Conservation (phyloP, 805 yeast genomes). For the Blastobotrys americana region DNA sequence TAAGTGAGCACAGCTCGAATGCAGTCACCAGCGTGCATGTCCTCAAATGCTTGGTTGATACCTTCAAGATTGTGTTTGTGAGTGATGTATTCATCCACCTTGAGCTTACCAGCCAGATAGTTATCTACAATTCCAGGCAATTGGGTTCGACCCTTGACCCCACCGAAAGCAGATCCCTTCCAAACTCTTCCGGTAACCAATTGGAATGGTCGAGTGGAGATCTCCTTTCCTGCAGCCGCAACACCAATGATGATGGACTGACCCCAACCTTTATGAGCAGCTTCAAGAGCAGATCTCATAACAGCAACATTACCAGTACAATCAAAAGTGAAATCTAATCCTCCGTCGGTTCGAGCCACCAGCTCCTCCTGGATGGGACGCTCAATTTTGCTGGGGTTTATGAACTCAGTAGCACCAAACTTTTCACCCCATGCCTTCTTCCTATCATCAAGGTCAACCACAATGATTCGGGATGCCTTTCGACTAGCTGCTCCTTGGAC, state of each 20-base stretch:
- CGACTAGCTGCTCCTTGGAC: conserved; percentile 88
- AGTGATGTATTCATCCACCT: conserved; percentile 92
- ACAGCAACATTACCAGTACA: conserved; percentile 95
- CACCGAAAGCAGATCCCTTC: conserved; percentile 99
- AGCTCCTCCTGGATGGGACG: conserved; percentile 73
- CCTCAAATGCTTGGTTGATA: conserved; percentile 87
- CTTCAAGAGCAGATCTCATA: conserved; percentile 94
- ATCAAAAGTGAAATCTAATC: conserved; percentile 92
- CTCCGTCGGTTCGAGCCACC: conserved; percentile 91
- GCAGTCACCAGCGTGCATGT: conserved; percentile 90
- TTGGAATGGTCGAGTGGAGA: conserved; percentile 96
- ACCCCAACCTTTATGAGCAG: conserved; percentile 99
- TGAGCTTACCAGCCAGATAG: conserved; percentile 70
- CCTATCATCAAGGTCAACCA: conserved; percentile 76
- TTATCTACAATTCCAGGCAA: conserved; percentile 85
- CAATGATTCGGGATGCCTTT: conserved; percentile 71
- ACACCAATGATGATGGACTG: conserved; percentile 92
- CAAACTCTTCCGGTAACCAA: conserved; percentile 98
- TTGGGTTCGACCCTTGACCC: conserved; percentile 95
- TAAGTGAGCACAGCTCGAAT: conserved; percentile 72
- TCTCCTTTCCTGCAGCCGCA: conserved; percentile 97
- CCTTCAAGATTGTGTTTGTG: conserved; percentile 72
- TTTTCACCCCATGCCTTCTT: conserved; percentile 80
- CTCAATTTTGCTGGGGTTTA: conserved; percentile 74
- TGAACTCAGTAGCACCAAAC: conserved; percentile 93